Base-by-base conservation (phyloP, 176 grass and related monocot genomes). In the Canna indica region DNA sequence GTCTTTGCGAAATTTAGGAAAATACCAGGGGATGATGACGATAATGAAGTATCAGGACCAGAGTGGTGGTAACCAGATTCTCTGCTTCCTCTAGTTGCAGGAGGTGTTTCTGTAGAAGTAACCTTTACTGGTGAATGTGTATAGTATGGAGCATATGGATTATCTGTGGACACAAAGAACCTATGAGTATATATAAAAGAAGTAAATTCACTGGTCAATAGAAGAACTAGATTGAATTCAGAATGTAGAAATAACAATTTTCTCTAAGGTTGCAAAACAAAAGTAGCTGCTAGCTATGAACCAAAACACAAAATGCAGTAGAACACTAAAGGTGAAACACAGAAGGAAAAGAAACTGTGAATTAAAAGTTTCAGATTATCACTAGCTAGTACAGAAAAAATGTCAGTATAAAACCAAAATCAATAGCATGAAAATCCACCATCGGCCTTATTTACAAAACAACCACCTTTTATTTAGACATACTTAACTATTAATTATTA, bases 121-220 rank as follows among this genome's bases (percentile, higher is more conserved):
- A 56, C 52, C 65, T 79, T 60, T 58, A 54, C 44, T 50, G 88
- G 56, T 27, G 76, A 44, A 47, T 36, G 48, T 72, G 76, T 57
- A 26, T 27, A 71, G 62, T 79, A 58, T 48, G 69, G 79, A 38
- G 81, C 75, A 1, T 77, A 47, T 58, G 69, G 79, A 38, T 83
- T 68, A 4, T 11, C 71, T 79, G 54, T 62, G 65, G 9, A 75
- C 31, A 11, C 30, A 61, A 61, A 31, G 59, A 5, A 44, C 25
- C 5, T 57, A 27, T 58, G 13, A 61, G 59, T 15, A 33, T 33
- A 24, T 16, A 14, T 14, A 14, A 14, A 27, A 14, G 25, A 61
- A 14, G 25, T 27, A 14, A 42, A 26, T 13, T n/a, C 3, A 7
- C 11, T 38, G 34, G 33, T 39, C 15, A 24, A 38, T 0, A 68